A percentile compares a stretch with the other conserved stretches of the same genome.
These are phyloP conservation scores for Aspergillus japonicus DNA, from an alignment of 2,329 filamentous ascomycete species.

Conservation along the genomic window DNA sequence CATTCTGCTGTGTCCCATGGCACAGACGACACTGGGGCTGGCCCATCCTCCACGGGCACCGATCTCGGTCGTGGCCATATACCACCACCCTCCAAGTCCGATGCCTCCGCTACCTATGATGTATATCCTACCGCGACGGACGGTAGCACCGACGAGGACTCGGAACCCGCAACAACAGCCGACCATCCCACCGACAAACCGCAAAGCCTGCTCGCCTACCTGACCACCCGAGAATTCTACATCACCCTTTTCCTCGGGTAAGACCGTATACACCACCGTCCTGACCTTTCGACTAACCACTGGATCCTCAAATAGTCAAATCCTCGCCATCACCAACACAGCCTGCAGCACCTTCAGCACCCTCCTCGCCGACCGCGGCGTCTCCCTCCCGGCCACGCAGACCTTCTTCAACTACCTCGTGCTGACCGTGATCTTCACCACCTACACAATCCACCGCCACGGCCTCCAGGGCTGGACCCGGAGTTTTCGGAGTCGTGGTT, in stretches of 20 bases:
- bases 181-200: slow-evolving; percentile 18
- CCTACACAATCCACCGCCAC: slow-evolving; percentile 74
- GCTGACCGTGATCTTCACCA: slow-evolving; percentile 77
- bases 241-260: slow-evolving; percentile 73
- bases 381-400: slow-evolving; percentile 91
- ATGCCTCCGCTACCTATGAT: no score
- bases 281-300: not conserved
- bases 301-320: slow-evolving; percentile 55
- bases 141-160: slow-evolving; percentile 8
- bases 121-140: no score
- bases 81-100: no score
- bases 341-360: slow-evolving; percentile 86
- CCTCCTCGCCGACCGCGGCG: slow-evolving; percentile 66
- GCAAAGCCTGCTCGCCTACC: slow-evolving; percentile 64
- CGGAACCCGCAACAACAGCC: no score
- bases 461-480: slow-evolving; percentile 68
- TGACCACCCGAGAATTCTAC: slow-evolving; percentile 85
- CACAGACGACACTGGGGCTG: not conserved
- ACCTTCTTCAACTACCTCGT: slow-evolving; percentile 92
- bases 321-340: slow-evolving; percentile 86
- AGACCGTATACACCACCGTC: slow-evolving; percentile 22
- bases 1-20: not conserved
- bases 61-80: not conserved
- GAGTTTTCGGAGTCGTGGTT: slow-evolving; percentile 69
- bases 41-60: not conserved